A percentile compares a stretch with the other conserved stretches of the same genome.
Evolutionary conservation across 2,329 filamentous ascomycete genomes (phyloP).

Genomic region (Chaetomium sp.): DNA sequence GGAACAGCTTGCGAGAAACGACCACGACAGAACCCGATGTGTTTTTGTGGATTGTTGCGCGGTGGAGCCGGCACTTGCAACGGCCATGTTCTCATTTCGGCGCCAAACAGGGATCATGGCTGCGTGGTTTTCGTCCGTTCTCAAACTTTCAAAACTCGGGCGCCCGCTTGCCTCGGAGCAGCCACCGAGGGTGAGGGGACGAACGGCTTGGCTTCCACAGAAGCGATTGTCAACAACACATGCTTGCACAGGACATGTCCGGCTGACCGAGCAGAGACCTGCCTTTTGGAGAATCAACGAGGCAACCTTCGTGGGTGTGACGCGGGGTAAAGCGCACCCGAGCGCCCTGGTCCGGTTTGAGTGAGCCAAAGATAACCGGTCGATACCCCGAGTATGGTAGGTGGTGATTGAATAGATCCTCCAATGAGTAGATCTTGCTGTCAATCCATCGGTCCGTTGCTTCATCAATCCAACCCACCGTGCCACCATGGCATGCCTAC

Average conservation of each 20-base stretch:
- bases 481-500: not conserved
- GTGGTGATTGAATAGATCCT: constrained; percentile 11
- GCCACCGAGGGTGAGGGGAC: not conserved
- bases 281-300: constrained; percentile 11
- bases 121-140: constrained; percentile 3
- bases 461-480: not conserved
- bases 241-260: not conserved
- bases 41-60: not conserved
- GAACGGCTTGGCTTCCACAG: not conserved
- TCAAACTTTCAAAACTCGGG: not conserved
- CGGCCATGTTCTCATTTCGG: constrained; percentile 12
- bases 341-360: not conserved
- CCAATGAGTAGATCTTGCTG: constrained; percentile 21
- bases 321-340: constrained; percentile 2
- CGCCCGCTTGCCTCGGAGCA: not conserved
- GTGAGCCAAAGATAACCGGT: constrained; percentile 4
- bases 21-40: not conserved
- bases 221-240: not conserved
- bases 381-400: constrained; percentile 20
- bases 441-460: not conserved
- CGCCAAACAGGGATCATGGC: constrained; percentile 17
- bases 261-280: constrained; percentile 11
- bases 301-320: not conserved
- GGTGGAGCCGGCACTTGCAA: constrained; percentile 18
- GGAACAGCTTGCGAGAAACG: not conserved